Base-by-base conservation (phyloP, 768 basidiomycete species). In the Suillus brevipes region DNA sequence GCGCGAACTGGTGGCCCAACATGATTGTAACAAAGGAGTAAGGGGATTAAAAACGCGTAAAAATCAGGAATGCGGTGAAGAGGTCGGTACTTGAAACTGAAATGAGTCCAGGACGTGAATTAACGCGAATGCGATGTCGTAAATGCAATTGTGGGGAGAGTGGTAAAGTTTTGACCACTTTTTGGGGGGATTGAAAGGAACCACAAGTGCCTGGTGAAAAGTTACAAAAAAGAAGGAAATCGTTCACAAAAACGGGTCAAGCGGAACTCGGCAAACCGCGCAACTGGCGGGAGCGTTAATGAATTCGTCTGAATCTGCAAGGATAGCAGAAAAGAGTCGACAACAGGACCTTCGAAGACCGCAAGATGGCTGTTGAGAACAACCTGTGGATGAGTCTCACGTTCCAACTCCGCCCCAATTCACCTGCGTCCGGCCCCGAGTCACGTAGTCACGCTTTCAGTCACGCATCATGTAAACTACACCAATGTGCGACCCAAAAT, bases 1-100 rank as follows among this genome's bases (percentile, higher is more conserved):
- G 92, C 67, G 95, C 92, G 73, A 95, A 94, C 78, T 91, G 90
- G 80, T 94, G 92, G 69, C 92, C 92, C 64, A 93, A 83, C 92
- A 94, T 94, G 79, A 62, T 80, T 74, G 47, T 28, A 61, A 38
- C 23, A 49, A 31, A 61, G 61, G 61, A 25, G 43, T 13, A 49
- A 63, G 31, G 36, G 23, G 28, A 45, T 57, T 25, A 34, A 66
- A 66, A 37, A 68, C 70, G 75, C 68, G 73, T 62, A 57, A 62
- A 64, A 60, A 47, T 65, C 43, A 61, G 25, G 40, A 13, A 31
- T 28, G 52, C 62, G 52, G n/a, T 23, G 43, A 16, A 60, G 9
- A 62, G 18, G 12, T 63, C 25, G 42, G 31, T 64, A 68, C 57
- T 16, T 28, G 64, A 23, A n/a, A 43, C 16, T 45, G 61, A 36